phyloP scores from a whole-genome alignment of 495 filamentous ascomycete genomes.

The Baudoinia panamericana region DNA sequence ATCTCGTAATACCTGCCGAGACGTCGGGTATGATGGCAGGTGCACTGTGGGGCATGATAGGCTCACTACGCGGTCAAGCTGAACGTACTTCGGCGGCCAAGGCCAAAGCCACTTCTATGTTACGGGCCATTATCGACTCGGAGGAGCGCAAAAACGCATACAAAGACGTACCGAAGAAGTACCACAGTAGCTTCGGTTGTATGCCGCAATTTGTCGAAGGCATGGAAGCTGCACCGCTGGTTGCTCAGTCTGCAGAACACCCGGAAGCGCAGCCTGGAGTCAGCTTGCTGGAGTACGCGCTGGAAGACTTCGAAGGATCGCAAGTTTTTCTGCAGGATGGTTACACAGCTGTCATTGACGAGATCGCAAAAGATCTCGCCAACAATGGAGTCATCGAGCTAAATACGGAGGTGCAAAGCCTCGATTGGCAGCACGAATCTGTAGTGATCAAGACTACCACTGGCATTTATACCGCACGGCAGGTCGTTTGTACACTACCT shows the following conservation, averaged over 20 bases:
- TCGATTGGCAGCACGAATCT: conserved; percentile 4
- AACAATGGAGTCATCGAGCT: background rate
- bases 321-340: conserved; percentile 18
- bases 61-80: conserved; percentile 5
- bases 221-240: conserved; percentile 15
- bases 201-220: conserved; percentile 14
- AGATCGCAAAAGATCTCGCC: conserved; percentile 10
- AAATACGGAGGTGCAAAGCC: conserved; percentile 2
- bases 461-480: conserved; percentile 5
- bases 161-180: conserved; percentile 2
- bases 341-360: conserved; percentile 10
- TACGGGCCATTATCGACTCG: conserved; percentile 6
- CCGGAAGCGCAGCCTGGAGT: conserved; percentile 2
- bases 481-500: conserved; percentile 15
- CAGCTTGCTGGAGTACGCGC: conserved; percentile 14
- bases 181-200: conserved; percentile 4
- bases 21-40: conserved; percentile 1
- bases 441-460: background rate
- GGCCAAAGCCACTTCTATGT: conserved; percentile 12
- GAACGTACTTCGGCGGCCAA: conserved; percentile 1
- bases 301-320: conserved; percentile 18
- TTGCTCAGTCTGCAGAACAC: conserved; percentile 13
- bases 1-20: conserved; percentile 9
- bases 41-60: conserved; percentile 9
- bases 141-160: conserved; percentile 1